Evolutionary conservation across 306 rosid species (phyloP).

Genomic region (Cyamopsis tetragonoloba): DNA sequence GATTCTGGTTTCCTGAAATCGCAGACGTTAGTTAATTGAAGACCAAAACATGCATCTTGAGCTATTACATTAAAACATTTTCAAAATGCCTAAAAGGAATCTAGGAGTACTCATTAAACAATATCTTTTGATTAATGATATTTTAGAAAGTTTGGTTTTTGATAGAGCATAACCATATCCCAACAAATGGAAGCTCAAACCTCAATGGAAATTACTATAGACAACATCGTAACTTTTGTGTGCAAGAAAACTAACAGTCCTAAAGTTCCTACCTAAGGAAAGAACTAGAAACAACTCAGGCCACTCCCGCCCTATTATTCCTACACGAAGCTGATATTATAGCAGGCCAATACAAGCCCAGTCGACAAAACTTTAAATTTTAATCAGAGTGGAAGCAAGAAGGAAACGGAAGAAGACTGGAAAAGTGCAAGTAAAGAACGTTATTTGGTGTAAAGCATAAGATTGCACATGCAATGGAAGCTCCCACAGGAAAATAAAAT

Average conservation of each 20-base stretch:
- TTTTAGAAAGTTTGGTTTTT: too few relatives aligned
- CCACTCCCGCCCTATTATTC: conserved; percentile 20
- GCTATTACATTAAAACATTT: conserved; percentile 17
- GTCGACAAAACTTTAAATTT: too few relatives aligned
- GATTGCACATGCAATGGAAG: conserved; percentile 7
- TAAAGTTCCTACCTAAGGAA: neutral
- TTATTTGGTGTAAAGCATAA: neutral
- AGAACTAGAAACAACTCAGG: neutral
- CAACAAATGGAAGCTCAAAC: neutral
- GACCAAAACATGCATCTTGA: conserved; percentile 21
- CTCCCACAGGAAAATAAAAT: conserved; percentile 12
- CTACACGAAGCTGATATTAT: neutral
- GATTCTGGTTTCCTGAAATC: conserved; percentile 87
- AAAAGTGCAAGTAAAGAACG: neutral
- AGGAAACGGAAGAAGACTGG: neutral
- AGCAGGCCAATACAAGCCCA: neutral
- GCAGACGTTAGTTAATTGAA: conserved; percentile 26
- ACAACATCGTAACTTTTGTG: conserved; percentile 7
- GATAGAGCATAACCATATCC: conserved; percentile 1
- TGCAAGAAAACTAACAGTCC: neutral
- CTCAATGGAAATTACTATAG: conserved; percentile 4
- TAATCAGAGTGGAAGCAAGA: neutral
- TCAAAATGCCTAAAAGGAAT: conserved; percentile 16
- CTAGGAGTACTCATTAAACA: too few relatives aligned
- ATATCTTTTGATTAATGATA: too few relatives aligned